Evolutionary conservation across 441 rosid genomes (phyloP), one percentile per base, ranked within the genome.

Genomic region (Brassica balearica): DNA sequence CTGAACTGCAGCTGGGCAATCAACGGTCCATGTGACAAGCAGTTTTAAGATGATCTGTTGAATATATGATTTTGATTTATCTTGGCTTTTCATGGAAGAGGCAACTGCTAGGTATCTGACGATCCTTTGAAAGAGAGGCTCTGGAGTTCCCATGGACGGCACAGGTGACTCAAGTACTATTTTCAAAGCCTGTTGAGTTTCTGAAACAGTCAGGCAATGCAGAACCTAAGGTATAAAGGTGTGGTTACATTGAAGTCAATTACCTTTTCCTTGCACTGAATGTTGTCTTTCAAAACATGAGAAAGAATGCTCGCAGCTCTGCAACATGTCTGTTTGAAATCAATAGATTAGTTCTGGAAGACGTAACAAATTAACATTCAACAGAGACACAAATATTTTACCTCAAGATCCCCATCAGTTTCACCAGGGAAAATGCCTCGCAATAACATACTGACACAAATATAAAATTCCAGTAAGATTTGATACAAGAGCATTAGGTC

Each of bases 291-390:
- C 62, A 96, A 84, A 68, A 94, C 78, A 84, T 94, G 94, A 76
- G 97, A 91, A 65, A 96, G 90, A 62, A 94, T 92, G 81, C 96
- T 92, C 63, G 99, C 98, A 85, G 98, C 96, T 84, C 99, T 88
- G 90, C 96, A 87, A 87, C 96, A 94, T 78, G 86, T 90, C 99
- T 96, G 89, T 62, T 80, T 83, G 68, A 84, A 78, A 83, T 60
- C 14, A 81, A 84, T 17, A 78, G 78, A 63, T 60, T 23, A 72
- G 78, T 14, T 56, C 25, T 3, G 22, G n/a, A 68, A 22, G 1
- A 14, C 23, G 1, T 22, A 6, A 15, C 1, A 34, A 53, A 53
- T 55, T 19, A 32, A 68, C 46, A 53, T 38, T 38, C 46, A 81
- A 66, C 74, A 38, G 43, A 65, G 73, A 34, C 51, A 72, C 60